These are phyloP conservation scores for Dysphania ambrosioides DNA, from an alignment of 148 eudicot species.

Conservation along the genomic window DNA sequence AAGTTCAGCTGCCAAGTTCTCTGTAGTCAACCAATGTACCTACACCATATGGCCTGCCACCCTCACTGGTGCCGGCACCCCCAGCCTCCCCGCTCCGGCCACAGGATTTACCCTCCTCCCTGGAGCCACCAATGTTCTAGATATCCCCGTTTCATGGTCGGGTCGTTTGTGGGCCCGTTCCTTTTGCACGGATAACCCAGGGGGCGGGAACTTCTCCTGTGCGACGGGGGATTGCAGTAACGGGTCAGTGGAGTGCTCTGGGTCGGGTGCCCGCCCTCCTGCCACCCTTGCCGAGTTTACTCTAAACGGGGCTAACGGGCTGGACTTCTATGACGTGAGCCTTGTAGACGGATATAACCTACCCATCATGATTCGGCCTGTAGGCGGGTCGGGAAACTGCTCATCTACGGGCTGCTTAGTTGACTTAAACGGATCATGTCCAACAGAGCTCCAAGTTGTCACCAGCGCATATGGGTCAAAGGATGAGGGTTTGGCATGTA, in stretches of 20 bases:
- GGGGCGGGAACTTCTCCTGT: conserved; percentile 56
- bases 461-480: conserved; percentile 8
- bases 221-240: conserved; percentile 66
- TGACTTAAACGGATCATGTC: conserved; percentile 58
- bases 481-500: conserved; percentile 51
- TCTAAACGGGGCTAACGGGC: conserved; percentile 48
- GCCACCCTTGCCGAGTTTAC: conserved; percentile 87
- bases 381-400: conserved; percentile 55
- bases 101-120: conserved; percentile 57
- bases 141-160: conserved; percentile 62
- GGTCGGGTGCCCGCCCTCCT: conserved; percentile 64
- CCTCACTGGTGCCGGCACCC: conserved; percentile 61
- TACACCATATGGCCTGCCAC: conserved; percentile 76
- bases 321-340: conserved; percentile 86
- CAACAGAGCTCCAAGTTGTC: conserved; percentile 37
- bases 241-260: conserved; percentile 47
- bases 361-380: conserved; percentile 50
- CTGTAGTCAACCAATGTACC: conserved; percentile 55
- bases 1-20: conserved; percentile 50
- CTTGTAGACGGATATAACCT: conserved; percentile 83
- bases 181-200: conserved; percentile 41
- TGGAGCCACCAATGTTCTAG: conserved; percentile 33
- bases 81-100: conserved; percentile 57
- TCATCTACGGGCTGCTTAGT: conserved; percentile 45
- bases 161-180: conserved; percentile 90